Conservation (phyloP, 331 rosid genomes). For the Pyrus hybrid region DNA sequence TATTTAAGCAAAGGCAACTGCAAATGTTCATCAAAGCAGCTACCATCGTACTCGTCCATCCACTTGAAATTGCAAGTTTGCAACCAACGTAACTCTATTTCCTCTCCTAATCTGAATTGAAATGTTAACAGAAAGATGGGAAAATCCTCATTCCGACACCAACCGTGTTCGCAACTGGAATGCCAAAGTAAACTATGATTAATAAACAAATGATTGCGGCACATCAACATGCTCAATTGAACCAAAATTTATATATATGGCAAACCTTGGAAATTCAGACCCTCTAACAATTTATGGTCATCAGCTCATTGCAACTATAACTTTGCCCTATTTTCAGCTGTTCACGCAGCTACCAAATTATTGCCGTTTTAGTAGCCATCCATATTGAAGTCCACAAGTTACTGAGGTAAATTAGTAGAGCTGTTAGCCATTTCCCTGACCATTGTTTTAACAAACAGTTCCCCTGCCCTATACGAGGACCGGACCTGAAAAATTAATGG, state of each 20-base stretch:
- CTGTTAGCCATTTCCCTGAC: slow-evolving; percentile 44
- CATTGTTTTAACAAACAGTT: slow-evolving; percentile 84
- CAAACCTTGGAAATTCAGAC: neutral
- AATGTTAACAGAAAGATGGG: neutral
- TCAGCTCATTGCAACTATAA: neutral
- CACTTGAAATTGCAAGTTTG: neutral
- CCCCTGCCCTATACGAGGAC: slow-evolving; percentile 93
- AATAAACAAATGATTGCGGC: neutral
- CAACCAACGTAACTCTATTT: neutral
- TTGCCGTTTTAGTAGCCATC: neutral
- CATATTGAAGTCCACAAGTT: neutral
- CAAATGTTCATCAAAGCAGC: neutral
- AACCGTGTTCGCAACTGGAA: neutral
- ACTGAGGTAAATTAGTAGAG: neutral
- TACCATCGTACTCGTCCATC: neutral
- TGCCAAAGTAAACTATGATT: neutral
- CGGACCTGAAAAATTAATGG: slow-evolving; percentile 49
- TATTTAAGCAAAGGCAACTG: neutral
- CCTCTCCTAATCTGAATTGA: neutral
- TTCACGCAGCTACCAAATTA: no score
- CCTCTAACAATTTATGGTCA: neutral
- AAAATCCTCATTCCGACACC: neutral
- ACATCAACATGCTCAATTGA: neutral
- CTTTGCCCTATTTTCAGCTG: no score
- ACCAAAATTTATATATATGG: neutral